These are phyloP conservation scores for Argentina anserina DNA, from an alignment of 306 rosid genomes.

Conservation along the genomic window DNA sequence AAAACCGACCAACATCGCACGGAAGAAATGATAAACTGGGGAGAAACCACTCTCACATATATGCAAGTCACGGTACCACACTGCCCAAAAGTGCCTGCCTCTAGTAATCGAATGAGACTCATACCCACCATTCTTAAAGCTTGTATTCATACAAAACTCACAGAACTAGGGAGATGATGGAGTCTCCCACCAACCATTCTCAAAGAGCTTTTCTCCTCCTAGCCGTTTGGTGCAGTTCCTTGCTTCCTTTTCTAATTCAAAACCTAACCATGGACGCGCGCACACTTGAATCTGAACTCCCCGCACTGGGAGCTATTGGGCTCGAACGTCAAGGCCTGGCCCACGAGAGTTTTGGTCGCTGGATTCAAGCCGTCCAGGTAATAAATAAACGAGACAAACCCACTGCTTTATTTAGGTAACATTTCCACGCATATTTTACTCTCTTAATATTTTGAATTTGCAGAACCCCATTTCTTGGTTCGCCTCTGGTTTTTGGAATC, in stretches of 20 bases:
- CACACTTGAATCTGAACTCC: not conserved
- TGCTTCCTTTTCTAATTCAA: not conserved
- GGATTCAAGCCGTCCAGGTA: not conserved
- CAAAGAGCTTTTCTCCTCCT: not conserved
- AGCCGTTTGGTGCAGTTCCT: conserved; percentile 1
- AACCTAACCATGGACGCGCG: not conserved
- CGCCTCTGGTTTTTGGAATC: conserved; percentile 14
- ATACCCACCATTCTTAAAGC: not conserved
- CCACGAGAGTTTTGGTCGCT: not conserved
- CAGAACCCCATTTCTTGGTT: not conserved
- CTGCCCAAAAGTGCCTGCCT: not conserved
- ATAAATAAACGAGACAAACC: not conserved
- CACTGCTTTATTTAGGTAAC: not conserved
- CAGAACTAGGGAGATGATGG: not conserved
- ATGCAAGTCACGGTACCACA: not conserved
- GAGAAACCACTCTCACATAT: no score
- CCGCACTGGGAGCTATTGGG: not conserved
- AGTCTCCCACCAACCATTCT: not conserved
- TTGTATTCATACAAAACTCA: not conserved
- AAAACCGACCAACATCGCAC: no score
- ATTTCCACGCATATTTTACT: not conserved
- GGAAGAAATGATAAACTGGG: no score
- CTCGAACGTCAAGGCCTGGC: not conserved
- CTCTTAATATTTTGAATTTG: conserved; percentile 1
- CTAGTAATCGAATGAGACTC: not conserved